A percentile compares a stretch with the other conserved stretches of the same genome.
Conservation (phyloP, 2,329 filamentous ascomycete genomes). For the Aureobasidium pullulans region DNA sequence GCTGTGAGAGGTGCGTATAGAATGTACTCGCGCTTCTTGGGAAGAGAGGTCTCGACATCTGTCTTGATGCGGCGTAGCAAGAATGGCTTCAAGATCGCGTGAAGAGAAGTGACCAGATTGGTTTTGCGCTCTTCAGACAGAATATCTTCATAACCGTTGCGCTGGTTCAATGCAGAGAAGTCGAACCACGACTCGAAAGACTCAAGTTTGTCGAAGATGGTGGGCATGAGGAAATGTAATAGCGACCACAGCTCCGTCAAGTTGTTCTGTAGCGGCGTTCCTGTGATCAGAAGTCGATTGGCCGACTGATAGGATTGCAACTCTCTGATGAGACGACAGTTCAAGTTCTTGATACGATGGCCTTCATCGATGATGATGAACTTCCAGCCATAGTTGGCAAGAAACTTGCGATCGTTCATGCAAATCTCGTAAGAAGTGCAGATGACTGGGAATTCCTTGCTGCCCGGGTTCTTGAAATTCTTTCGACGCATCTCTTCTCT, state of each 20-base stretch:
- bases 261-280: conserved; percentile 93
- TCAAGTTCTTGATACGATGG: conserved; percentile 93
- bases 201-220: conserved; percentile 87
- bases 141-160: conserved; percentile 68
- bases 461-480: conserved; percentile 62
- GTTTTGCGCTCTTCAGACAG: conserved; percentile 71
- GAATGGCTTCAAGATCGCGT: conserved; percentile 87
- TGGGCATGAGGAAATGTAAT: conserved; percentile 84
- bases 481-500: conserved; percentile 68
- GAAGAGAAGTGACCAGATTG: conserved; percentile 77
- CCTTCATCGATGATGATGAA: conserved; percentile 98
- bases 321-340: conserved; percentile 84
- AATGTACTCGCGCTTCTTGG: conserved; percentile 94
- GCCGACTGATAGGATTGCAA: conserved; percentile 83
- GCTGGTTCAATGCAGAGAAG: conserved; percentile 84
- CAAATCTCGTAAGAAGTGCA: conserved; percentile 97
- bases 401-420: conserved; percentile 74
- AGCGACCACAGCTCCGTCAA: conserved; percentile 91
- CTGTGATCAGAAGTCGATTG: conserved; percentile 85
- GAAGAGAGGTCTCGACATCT: conserved; percentile 84
- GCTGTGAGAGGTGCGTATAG: conserved; percentile 86
- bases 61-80: conserved; percentile 82
- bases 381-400: conserved; percentile 85
- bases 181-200: conserved; percentile 97
- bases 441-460: conserved; percentile 75